A percentile compares a stretch with the other conserved stretches of the same genome.
These are phyloP conservation scores for Pythium coloratum DNA, from an alignment of 352 stramenopile species.

Conservation along the genomic window DNA sequence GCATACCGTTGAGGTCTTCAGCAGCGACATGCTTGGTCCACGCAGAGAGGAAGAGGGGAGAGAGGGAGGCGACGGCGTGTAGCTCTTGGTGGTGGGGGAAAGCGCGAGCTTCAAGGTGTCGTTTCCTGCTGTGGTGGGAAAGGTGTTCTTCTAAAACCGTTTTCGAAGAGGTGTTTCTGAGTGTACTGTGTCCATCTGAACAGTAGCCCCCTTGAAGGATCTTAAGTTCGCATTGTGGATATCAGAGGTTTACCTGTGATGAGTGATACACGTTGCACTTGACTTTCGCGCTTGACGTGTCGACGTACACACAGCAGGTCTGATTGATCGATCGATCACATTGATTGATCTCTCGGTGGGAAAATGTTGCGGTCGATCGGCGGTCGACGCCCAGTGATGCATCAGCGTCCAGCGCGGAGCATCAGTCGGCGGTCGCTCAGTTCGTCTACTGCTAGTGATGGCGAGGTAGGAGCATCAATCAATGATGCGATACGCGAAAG, in stretches of 20 bases:
- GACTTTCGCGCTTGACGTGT: conserved; percentile 1
- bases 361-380: conserved; percentile 3
- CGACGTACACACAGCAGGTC: neutral
- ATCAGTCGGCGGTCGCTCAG: neutral
- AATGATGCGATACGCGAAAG: neutral
- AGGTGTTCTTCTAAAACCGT: conserved; percentile 25
- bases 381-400: neutral
- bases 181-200: conserved; percentile 5
- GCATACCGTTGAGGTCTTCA: conserved; percentile 76
- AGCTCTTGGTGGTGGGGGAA: neutral
- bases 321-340: neutral
- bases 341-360: neutral
- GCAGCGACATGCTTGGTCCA: conserved; percentile 58
- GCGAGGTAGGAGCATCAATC: neutral
- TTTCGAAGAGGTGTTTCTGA: neutral
- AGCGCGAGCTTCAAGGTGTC: conserved; percentile 26
- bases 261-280: neutral
- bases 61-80: neutral
- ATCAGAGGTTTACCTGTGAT: neutral
- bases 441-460: neutral
- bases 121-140: conserved; percentile 19
- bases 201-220: neutral
- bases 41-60: neutral
- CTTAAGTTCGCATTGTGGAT: neutral
- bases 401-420: neutral